Evolutionary conservation across 768 basidiomycete genomes (phyloP).

Genomic region (Leccinellum albellum): DNA sequence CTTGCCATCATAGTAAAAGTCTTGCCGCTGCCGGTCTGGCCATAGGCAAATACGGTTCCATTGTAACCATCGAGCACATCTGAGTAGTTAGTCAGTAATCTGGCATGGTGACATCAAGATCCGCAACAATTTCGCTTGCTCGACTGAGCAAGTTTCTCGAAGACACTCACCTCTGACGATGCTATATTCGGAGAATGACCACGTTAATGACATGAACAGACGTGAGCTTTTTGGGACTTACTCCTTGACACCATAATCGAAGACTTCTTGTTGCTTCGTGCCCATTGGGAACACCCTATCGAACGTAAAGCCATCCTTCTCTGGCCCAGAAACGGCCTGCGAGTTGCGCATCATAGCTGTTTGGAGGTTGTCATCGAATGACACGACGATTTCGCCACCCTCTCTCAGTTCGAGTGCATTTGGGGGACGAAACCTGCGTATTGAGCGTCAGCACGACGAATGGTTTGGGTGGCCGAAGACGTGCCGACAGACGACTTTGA

Average conservation of each 20-base stretch:
- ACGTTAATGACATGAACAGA: slow-evolving; percentile 16
- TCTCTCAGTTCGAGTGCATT: slow-evolving; percentile 89
- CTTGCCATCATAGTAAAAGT: slow-evolving; percentile 98
- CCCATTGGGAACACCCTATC: slow-evolving; percentile 94
- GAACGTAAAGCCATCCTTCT: slow-evolving; percentile 97
- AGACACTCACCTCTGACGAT: slow-evolving; percentile 77
- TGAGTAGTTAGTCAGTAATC: slow-evolving; percentile 33
- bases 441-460: slow-evolving; percentile 6
- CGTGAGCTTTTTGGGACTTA: slow-evolving; percentile 38
- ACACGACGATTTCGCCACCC: slow-evolving; percentile 85
- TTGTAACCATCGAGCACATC: slow-evolving; percentile 99
- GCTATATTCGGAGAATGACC: slow-evolving; percentile 35
- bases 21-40: slow-evolving; percentile 95
- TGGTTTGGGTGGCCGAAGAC: slow-evolving; percentile 30
- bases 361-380: slow-evolving; percentile 82
- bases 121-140: slow-evolving; percentile 2
- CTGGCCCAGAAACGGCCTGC: slow-evolving; percentile 70
- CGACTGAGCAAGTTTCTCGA: slow-evolving; percentile 1
- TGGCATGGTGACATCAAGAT: not conserved
- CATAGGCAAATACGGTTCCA: slow-evolving; percentile 96
- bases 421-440: slow-evolving; percentile 83
- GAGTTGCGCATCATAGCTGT: slow-evolving; percentile 78
- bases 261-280: slow-evolving; percentile 89
- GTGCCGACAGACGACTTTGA: slow-evolving; percentile 99
- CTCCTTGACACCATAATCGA: slow-evolving; percentile 99